Percentiles rank a stretch among this genome's conserved stretches.
These are phyloP conservation scores for Ogataea pini DNA, from an alignment of 805 yeast species.

Conservation along the genomic window DNA sequence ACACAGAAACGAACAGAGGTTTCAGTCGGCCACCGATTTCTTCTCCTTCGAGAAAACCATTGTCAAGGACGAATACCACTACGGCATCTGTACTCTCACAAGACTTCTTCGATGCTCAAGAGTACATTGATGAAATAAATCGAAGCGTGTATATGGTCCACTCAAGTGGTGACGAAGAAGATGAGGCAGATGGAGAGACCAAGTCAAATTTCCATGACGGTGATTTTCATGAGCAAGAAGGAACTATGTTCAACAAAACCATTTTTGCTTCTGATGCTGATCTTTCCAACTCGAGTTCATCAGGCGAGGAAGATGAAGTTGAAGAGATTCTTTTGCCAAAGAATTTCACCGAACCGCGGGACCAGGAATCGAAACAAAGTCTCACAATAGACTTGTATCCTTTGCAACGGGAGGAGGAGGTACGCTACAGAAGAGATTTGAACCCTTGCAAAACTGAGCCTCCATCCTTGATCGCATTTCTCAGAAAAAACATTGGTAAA, in stretches of 20 bases:
- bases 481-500: conserved; percentile 90
- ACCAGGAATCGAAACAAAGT: background rate
- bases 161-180: conserved; percentile 25
- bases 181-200: conserved; percentile 13
- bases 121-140: conserved; percentile 48
- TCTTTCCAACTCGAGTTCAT: conserved; percentile 12
- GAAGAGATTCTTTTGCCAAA: background rate
- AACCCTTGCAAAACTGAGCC: conserved; percentile 65
- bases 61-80: conserved; percentile 30
- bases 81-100: conserved; percentile 45
- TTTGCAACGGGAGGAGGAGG: conserved; percentile 48
- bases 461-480: conserved; percentile 75
- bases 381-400: conserved; percentile 58
- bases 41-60: conserved; percentile 27
- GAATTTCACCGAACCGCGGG: background rate
- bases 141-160: conserved; percentile 59
- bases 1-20: conserved; percentile 25
- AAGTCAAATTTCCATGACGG: conserved; percentile 8
- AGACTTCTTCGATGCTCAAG: conserved; percentile 71
- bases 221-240: conserved; percentile 16
- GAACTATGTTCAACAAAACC: conserved; percentile 6
- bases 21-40: conserved; percentile 22
- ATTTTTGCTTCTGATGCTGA: conserved; percentile 9
- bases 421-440: conserved; percentile 60
- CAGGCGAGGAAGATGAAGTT: conserved; percentile 19